Evolutionary conservation across 2,329 filamentous ascomycete genomes (phyloP).

Genomic region (Alternaria dauci): DNA sequence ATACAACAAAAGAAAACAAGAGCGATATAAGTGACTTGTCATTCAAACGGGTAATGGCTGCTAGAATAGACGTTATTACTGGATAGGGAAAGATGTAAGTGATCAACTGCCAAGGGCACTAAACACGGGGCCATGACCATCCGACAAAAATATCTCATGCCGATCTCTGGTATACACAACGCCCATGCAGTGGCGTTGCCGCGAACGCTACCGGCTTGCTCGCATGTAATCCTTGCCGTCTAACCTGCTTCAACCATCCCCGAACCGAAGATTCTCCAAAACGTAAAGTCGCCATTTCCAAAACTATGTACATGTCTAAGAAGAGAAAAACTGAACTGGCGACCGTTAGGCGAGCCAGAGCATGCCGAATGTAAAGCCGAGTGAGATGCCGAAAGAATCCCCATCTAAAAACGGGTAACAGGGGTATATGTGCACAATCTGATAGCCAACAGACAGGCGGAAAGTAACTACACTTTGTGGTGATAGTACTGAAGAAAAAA

Average conservation of each 20-base stretch:
- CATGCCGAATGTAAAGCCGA: constrained; percentile 3
- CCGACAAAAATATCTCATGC: not conserved
- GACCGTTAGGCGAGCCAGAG: not conserved
- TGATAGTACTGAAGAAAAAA: constrained; percentile 7
- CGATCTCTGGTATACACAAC: constrained; percentile 1
- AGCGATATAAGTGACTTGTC: not conserved
- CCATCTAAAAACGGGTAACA: constrained; percentile 19
- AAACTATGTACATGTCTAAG: constrained; percentile 1
- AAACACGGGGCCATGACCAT: constrained; percentile 1
- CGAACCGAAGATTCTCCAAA: not conserved
- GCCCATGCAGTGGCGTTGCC: not conserved
- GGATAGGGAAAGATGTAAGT: not conserved
- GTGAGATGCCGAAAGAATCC: not conserved
- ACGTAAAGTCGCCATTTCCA: not conserved
- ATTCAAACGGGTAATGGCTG: not conserved
- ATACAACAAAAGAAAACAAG: not conserved
- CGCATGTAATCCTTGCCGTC: constrained; percentile 1
- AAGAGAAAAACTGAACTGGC: constrained; percentile 1
- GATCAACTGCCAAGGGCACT: constrained; percentile 3
- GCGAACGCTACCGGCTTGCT: constrained; percentile 1
- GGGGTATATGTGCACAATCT: constrained; percentile 37
- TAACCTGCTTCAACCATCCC: not conserved
- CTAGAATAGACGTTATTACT: not conserved
- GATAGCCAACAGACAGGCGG: constrained; percentile 25
- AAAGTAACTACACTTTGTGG: constrained; percentile 3